Evolutionary conservation across 192 early-diverging fungal genomes (phyloP).

Genomic region (Chytriomyces confervae): DNA sequence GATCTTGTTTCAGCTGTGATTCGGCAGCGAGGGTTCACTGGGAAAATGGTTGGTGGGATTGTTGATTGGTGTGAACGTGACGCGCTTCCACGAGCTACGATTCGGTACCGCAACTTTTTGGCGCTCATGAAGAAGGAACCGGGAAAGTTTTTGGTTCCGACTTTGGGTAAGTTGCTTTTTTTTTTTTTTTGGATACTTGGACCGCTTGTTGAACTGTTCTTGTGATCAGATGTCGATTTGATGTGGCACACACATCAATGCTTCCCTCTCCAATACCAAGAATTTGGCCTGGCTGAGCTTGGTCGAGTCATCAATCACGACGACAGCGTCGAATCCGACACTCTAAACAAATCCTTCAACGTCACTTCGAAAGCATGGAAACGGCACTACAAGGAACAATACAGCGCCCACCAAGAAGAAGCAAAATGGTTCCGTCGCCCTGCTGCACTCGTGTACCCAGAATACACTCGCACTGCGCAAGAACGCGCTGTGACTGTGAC

Average conservation of each 20-base stretch:
- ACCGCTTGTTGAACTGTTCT: background rate
- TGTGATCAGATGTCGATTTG: conserved; percentile 61
- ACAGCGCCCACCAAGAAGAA: conserved; percentile 21
- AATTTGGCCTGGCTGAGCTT: conserved; percentile 54
- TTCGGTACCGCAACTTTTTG: conserved; percentile 57
- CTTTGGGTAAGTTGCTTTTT: conserved; percentile 44
- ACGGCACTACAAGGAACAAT: conserved; percentile 41
- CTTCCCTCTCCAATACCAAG: conserved; percentile 57
- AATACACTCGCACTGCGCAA: conserved; percentile 15
- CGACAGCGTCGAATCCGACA: conserved; percentile 54
- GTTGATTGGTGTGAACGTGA: conserved; percentile 42
- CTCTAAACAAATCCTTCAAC: conserved; percentile 50
- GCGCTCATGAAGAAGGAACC: conserved; percentile 47
- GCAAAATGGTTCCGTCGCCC: conserved; percentile 19
- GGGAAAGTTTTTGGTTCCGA: conserved; percentile 57
- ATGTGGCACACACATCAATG: conserved; percentile 76
- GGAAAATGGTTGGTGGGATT: conserved; percentile 51
- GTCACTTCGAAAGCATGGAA: conserved; percentile 59
- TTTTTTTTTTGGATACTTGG: conserved; percentile 10
- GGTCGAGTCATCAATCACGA: conserved; percentile 68
- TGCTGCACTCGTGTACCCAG: conserved; percentile 22
- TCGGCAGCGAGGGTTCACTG: conserved; percentile 59
- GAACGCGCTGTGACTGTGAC: conserved; percentile 9
- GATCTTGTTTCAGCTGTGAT: conserved; percentile 57
- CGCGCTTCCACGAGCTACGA: conserved; percentile 38